Base-by-base conservation (phyloP, 2,329 filamentous ascomycete genomes). In the Cladosporium halotolerans region DNA sequence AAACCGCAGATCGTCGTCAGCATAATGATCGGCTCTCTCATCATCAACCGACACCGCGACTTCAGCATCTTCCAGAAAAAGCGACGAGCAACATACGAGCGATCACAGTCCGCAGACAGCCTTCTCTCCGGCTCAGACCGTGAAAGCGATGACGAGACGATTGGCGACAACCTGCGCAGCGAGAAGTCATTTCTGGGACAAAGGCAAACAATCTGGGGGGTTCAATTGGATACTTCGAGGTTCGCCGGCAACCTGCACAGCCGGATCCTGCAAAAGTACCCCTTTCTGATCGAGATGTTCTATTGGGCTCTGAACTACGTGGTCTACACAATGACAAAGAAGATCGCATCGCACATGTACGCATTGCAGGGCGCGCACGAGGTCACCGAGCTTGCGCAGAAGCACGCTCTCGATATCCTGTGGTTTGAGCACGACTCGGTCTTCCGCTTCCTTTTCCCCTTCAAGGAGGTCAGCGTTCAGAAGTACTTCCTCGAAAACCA, bases 231-330 rank as follows among this genome's bases (percentile, higher is more conserved):
- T 31, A 79, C 81, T 2, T 79, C 79, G 3, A 76, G 79, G n/a
- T 86, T 84, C 66, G 74, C 76, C 38, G 73, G 78, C 55, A 70
- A 84, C 63, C 66, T 79, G 45, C 83, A 85, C 65, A 84, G 79
- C 56, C 75, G 82, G 23, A 74, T 86, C 52, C 72, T 86, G 55
- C 79, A 84, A 65, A 83, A 83, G 63, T 85, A 82, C 59, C 84
- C 84, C 4, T 87, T 87, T 63, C 67, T 87, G 52, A 76, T 87
- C 45, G 84, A 87, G 67, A 86, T 87, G 82, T 86, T 86, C 66
- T 87, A 87, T 71, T 87, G 84, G 84, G 75, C 78, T 41, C 74
- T 86, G 60, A 85, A 83, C 62, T 79, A 83, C 58, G 73, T 77
- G 43, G 82, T 84, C 64, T 86, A 86, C 69, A 74, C 78, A 36